A percentile compares a stretch with the other conserved stretches of the same genome.
Conservation (phyloP, 805 yeast species). For the Ogataea kodamae region DNA sequence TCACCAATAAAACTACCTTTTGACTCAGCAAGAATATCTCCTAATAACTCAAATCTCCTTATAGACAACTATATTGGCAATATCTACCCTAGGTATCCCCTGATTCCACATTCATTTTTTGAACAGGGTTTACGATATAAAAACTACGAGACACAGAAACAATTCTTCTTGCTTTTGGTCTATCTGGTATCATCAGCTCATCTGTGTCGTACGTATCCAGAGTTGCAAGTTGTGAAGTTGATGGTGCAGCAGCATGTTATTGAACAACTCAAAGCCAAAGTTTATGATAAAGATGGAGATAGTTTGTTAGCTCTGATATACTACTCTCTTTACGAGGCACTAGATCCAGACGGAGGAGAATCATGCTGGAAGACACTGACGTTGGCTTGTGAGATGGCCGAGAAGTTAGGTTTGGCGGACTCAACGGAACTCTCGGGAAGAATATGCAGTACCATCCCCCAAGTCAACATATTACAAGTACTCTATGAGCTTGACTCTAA, state of each 20-base stretch:
- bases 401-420: constrained; percentile 14
- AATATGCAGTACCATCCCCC: constrained; percentile 9
- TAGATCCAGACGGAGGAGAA: constrained; percentile 20
- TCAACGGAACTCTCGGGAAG: constrained; percentile 12
- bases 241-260: constrained; percentile 19
- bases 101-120: constrained; percentile 18
- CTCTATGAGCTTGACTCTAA: constrained; percentile 11
- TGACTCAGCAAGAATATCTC: constrained; percentile 15
- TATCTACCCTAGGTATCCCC: constrained; percentile 19
- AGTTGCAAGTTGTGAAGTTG: constrained; percentile 17
- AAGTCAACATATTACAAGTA: constrained; percentile 10
- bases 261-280: constrained; percentile 11
- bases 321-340: constrained; percentile 15
- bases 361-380: constrained; percentile 17
- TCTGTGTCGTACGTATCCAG: constrained; percentile 15
- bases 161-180: constrained; percentile 16
- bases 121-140: constrained; percentile 18
- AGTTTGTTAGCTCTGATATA: constrained; percentile 13
- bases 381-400: constrained; percentile 18
- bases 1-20: constrained; percentile 11
- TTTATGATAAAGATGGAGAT: constrained; percentile 19
- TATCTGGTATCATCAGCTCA: constrained; percentile 21
- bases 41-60: constrained; percentile 16
- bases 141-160: constrained; percentile 16
- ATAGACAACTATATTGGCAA: constrained; percentile 19